Base-by-base conservation (phyloP, 2,329 filamentous ascomycete species). In the Ramularia endophylla region DNA sequence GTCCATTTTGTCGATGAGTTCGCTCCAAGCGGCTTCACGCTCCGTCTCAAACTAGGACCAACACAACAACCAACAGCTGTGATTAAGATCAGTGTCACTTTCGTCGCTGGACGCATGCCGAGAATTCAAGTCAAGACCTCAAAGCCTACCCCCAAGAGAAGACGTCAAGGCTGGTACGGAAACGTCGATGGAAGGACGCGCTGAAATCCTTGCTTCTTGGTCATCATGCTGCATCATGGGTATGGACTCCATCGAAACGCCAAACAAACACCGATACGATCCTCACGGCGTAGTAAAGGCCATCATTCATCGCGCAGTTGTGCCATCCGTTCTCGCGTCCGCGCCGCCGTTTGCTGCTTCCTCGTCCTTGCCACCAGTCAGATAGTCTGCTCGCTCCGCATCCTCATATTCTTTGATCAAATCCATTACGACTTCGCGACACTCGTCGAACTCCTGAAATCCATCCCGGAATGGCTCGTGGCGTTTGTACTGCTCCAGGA, bases 391-490 rank as follows among this genome's bases (percentile, higher is more conserved):
- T 60, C 85, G 78, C 65, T 98, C 92, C 4, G 92, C 92, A 20
- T 90, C 89, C 68, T 97, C 90, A 62, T 98, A 98, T 71, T 98
- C 92, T 38, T 80, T 78, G 60, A 97, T 90, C 49, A 97, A 69
- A 63, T 95, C 90, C 57, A 83, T 80, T 15, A 97, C 90, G 4
- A 97, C 90, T 59, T 92, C 84, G 52, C 86, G 80, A 25, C 92
- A 86, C 65, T 95, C 89, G 62, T 98, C 94, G 57, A 98, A 98
- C 65, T 98, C 90, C 54, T 85, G 79, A 30, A 98, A 70, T 31
- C 89, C 92, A 52, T 97, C 90, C 0, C 87, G 75, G 65, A 98
- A 98, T 1, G 89, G 87, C 0, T 87, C 83, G 45, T 94, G 94
- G 65, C 92, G 92, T 70, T 95, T 97, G 69, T 98, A 98, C 34